Evolutionary conservation across 2,329 filamentous ascomycete genomes (phyloP).

Genomic region (Coleophoma cylindrospora): DNA sequence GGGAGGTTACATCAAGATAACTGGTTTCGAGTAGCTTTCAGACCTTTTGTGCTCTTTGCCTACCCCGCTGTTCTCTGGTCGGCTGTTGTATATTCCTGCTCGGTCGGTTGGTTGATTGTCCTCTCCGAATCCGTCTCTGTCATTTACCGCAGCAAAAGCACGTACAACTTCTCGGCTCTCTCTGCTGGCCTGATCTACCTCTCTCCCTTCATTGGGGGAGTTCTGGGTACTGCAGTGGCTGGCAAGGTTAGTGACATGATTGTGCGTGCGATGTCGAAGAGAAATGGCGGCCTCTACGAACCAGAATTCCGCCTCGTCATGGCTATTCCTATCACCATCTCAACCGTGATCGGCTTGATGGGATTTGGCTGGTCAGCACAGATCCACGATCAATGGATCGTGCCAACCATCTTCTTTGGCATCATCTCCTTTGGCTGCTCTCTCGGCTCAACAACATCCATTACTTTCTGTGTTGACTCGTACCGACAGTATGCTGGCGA

Average conservation of each 20-base stretch:
- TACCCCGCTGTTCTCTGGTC: slow-evolving; percentile 93
- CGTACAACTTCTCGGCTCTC: slow-evolving; percentile 77
- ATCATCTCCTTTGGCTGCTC: slow-evolving; percentile 89
- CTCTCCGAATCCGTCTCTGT: slow-evolving; percentile 81
- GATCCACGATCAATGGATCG: slow-evolving; percentile 74
- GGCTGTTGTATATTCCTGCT: slow-evolving; percentile 76
- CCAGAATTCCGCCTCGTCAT: slow-evolving; percentile 90
- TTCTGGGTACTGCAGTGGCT: slow-evolving; percentile 87
- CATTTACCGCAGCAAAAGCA: slow-evolving; percentile 65
- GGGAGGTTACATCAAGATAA: slow-evolving; percentile 73
- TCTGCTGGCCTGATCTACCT: slow-evolving; percentile 85
- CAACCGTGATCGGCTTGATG: slow-evolving; percentile 82
- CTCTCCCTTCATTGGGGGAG: slow-evolving; percentile 81
- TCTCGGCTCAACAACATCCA: slow-evolving; percentile 82
- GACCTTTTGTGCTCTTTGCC: slow-evolving; percentile 80
- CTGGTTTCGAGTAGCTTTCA: slow-evolving; percentile 71
- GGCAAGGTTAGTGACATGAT: slow-evolving; percentile 84
- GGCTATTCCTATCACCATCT: slow-evolving; percentile 72
- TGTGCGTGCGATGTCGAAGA: slow-evolving; percentile 73
- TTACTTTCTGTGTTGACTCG: slow-evolving; percentile 91
- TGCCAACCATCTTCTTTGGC: slow-evolving; percentile 91
- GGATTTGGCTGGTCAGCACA: slow-evolving; percentile 93
- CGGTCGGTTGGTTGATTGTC: slow-evolving; percentile 92
- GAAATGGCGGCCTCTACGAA: slow-evolving; percentile 92
- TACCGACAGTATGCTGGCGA: slow-evolving; percentile 93